Evolutionary conservation across 176 grass and related monocot genomes (phyloP).

Genomic region (Triticum dicoccoides): DNA sequence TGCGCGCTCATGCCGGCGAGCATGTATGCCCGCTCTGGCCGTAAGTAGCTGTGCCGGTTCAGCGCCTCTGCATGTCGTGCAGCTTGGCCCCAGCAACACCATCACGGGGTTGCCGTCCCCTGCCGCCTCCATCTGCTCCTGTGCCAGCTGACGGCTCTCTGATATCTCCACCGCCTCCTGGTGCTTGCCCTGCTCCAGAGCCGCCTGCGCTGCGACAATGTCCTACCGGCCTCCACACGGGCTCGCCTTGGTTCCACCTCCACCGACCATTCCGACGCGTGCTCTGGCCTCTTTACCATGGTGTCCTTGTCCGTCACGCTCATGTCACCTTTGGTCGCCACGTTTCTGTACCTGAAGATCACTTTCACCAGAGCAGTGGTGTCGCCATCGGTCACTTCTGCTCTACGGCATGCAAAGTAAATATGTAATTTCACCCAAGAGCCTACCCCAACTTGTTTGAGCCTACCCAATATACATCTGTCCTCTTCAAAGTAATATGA

Average conservation of each 20-base stretch:
- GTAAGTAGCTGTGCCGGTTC: neutral
- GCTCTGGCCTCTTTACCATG: conserved; percentile 19
- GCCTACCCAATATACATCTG: neutral
- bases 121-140: conserved; percentile 12
- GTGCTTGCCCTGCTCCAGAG: conserved; percentile 25
- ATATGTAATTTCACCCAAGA: no score
- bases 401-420: neutral
- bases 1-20: conserved; percentile 37
- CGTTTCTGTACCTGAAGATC: conserved; percentile 27
- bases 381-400: neutral
- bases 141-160: conserved; percentile 13
- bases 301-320: conserved; percentile 23
- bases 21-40: conserved; percentile 31
- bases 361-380: conserved; percentile 38
- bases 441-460: no score
- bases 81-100: conserved; percentile 12
- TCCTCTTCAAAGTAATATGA: neutral
- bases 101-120: neutral
- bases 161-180: conserved; percentile 34
- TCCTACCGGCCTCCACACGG: conserved; percentile 29
- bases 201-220: conserved; percentile 25
- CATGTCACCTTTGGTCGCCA: neutral
- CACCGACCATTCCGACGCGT: neutral
- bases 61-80: conserved; percentile 1
- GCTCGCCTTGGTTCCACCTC: conserved; percentile 36